Evolutionary conservation across 2,329 filamentous ascomycete genomes (phyloP).

Genomic region (Sporothrix luriei): DNA sequence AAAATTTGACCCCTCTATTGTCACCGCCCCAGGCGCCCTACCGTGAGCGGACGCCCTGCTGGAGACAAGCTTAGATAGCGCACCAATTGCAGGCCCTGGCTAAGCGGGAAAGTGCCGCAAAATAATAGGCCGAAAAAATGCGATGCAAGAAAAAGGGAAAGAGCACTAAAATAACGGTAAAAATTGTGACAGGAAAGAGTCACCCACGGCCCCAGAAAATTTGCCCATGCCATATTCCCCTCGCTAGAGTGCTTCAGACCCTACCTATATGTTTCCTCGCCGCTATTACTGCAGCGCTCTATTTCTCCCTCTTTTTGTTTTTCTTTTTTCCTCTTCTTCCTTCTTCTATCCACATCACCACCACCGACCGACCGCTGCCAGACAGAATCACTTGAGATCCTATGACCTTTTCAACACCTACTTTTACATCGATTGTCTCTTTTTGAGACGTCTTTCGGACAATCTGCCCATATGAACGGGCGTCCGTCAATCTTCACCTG

Average conservation of each 20-base stretch:
- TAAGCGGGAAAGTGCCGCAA: slow-evolving; percentile 16
- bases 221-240: slow-evolving; percentile 26
- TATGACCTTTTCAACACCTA: slow-evolving; percentile 15
- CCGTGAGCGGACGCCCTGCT: too few relatives aligned
- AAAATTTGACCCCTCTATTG: slow-evolving; percentile 9
- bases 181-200: slow-evolving; percentile 32
- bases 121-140: slow-evolving; percentile 16
- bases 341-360: slow-evolving; percentile 14
- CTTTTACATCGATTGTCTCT: slow-evolving; percentile 37
- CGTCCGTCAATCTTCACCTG: slow-evolving; percentile 83
- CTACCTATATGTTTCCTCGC: slow-evolving; percentile 29
- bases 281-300: slow-evolving; percentile 23
- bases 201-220: slow-evolving; percentile 35
- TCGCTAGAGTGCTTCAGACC: neutral
- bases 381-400: slow-evolving; percentile 1
- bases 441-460: slow-evolving; percentile 44
- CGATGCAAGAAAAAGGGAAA: slow-evolving; percentile 20
- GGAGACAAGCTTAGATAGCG: neutral
- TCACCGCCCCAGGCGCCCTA: neutral
- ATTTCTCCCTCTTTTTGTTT: slow-evolving; percentile 26
- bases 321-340: slow-evolving; percentile 31
- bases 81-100: slow-evolving; percentile 23
- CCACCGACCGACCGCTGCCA: neutral
- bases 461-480: slow-evolving; percentile 80
- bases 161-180: slow-evolving; percentile 11